These are phyloP conservation scores for Cutaneotrichosporon dermatis DNA, from an alignment of 1,284 basidiomycete species.

Conservation along the genomic window DNA sequence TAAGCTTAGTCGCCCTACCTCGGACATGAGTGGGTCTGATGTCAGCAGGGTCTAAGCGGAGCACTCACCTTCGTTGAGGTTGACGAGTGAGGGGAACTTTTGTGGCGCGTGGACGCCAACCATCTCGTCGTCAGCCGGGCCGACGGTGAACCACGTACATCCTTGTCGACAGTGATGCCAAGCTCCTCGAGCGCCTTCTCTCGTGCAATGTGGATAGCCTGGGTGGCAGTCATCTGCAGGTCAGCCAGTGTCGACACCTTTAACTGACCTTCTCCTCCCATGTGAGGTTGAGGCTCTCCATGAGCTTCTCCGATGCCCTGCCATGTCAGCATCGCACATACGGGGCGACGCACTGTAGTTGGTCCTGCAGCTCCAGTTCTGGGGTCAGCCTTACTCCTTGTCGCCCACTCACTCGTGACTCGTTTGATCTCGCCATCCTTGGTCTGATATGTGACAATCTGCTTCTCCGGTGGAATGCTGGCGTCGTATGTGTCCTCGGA, in stretches of 20 bases:
- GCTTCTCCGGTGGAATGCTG: conserved; percentile 83
- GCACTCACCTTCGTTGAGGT: conserved; percentile 68
- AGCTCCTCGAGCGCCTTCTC: conserved; percentile 96
- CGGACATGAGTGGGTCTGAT: conserved; percentile 50
- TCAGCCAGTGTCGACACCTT: conserved; percentile 26
- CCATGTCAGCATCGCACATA: too few species aligned
- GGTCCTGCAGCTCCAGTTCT: conserved; percentile 2
- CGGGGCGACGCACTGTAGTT: neutral
- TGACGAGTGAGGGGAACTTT: conserved; percentile 94
- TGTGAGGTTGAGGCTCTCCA: conserved; percentile 92
- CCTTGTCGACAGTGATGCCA: conserved; percentile 93
- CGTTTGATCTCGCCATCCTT: conserved; percentile 92
- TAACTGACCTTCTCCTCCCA: conserved; percentile 78
- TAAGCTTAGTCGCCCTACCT: conserved; percentile 13
- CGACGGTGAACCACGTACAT: conserved; percentile 4
- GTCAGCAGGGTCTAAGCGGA: too few species aligned
- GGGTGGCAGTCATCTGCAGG: conserved; percentile 66
- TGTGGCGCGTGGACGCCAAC: conserved; percentile 90
- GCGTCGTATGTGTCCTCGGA: conserved; percentile 78
- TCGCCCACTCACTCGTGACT: conserved; percentile 60
- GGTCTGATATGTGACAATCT: conserved; percentile 90
- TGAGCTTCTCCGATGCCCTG: conserved; percentile 82
- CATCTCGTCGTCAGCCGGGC: conserved; percentile 12
- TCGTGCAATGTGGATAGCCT: conserved; percentile 90
- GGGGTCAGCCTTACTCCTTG: too few species aligned